phyloP scores from a whole-genome alignment of 768 basidiomycete genomes.

The Hericium coralloides region DNA sequence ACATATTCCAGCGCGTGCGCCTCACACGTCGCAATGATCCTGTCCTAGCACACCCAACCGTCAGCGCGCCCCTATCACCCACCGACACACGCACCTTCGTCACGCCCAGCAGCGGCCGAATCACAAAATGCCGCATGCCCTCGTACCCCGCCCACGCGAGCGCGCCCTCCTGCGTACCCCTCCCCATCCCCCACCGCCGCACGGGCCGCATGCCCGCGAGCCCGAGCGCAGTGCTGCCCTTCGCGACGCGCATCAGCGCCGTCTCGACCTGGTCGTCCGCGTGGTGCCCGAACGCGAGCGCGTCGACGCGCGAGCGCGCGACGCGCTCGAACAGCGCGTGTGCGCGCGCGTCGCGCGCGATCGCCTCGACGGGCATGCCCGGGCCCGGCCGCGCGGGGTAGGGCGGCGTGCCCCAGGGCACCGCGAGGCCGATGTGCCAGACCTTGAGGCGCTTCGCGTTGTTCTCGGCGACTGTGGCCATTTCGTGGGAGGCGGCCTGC shows the following conservation, averaged over 20 bases:
- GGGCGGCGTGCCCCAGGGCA: constrained; percentile 50
- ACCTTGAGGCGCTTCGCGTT: constrained; percentile 36
- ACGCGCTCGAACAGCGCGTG: constrained; percentile 40
- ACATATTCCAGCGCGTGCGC: constrained; percentile 52
- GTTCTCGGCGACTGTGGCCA: constrained; percentile 41
- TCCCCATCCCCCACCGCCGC: constrained; percentile 78
- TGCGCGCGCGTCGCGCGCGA: constrained; percentile 54
- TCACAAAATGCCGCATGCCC: constrained; percentile 61
- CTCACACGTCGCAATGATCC: constrained; percentile 73
- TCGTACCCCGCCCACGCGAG: constrained; percentile 37
- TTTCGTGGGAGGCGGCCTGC: constrained; percentile 44
- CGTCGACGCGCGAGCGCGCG: constrained; percentile 25
- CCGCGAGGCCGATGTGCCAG: constrained; percentile 33
- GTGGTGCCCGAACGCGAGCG: constrained; percentile 68
- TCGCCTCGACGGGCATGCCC: constrained; percentile 38
- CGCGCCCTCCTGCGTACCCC: constrained; percentile 17
- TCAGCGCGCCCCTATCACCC: neutral
- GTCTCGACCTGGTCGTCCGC: constrained; percentile 83
- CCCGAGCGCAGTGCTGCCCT: constrained; percentile 46
- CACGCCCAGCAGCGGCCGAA: constrained; percentile 62
- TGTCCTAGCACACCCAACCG: constrained; percentile 37
- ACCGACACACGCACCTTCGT: constrained; percentile 43
- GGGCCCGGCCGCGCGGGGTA: constrained; percentile 40
- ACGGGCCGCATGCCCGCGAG: constrained; percentile 58
- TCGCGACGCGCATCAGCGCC: constrained; percentile 56